Conservation (phyloP, 495 filamentous ascomycete genomes). For the Aspergillus asperescens region DNA sequence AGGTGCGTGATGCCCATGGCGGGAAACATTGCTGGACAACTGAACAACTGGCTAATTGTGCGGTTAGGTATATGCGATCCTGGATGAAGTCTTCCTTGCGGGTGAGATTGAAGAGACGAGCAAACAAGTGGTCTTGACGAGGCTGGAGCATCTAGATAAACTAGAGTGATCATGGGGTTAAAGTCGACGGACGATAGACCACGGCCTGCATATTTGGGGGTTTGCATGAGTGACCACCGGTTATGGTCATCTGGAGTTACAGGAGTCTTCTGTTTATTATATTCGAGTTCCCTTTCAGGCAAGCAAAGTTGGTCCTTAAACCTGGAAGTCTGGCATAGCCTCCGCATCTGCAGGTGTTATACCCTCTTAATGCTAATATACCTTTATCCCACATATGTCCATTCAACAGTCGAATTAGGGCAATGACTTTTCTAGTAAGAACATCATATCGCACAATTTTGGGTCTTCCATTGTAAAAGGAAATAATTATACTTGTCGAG, state of each 20-base stretch:
- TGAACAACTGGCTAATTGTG: slow-evolving; percentile 13
- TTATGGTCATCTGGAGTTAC: slow-evolving; percentile 21
- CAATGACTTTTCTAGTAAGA: neutral
- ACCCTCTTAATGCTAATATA: slow-evolving; percentile 7
- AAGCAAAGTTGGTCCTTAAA: neutral
- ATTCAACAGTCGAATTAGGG: neutral
- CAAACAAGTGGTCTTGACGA: slow-evolving; percentile 92
- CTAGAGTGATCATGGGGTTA: slow-evolving; percentile 57
- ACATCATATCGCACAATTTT: neutral
- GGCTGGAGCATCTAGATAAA: slow-evolving; percentile 94
- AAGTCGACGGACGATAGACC: neutral
- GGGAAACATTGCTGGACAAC: neutral
- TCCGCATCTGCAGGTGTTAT: neutral
- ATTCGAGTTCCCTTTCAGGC: neutral
- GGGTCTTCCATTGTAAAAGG: no score
- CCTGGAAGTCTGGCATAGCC: neutral
- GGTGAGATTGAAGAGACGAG: slow-evolving; percentile 98
- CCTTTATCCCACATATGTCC: neutral
- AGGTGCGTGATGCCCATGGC: slow-evolving; percentile 45
- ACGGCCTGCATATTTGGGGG: slow-evolving; percentile 1
- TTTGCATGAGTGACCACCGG: slow-evolving; percentile 19
- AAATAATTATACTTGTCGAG: no score
- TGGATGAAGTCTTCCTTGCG: slow-evolving; percentile 95
- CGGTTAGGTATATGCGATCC: slow-evolving; percentile 85
- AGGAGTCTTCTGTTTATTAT: slow-evolving; percentile 9